Evolutionary conservation across 495 filamentous ascomycete species (phyloP), one percentile per base, ranked within the genome.

Genomic region (Aspergillus biplanus): DNA sequence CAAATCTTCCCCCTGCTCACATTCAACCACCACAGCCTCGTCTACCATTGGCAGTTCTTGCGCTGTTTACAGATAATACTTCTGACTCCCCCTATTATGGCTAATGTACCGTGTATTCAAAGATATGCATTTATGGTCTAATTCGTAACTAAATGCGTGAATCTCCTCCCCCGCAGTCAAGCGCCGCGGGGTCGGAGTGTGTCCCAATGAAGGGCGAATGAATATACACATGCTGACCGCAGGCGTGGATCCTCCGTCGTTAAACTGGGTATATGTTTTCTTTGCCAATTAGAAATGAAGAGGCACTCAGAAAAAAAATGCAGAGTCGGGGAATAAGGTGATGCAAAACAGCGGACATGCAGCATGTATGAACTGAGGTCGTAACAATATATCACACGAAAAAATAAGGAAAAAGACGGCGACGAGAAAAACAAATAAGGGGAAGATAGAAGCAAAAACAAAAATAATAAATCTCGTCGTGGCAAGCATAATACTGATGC

Each of bases 401-500:
- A 7, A 50, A 2, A 27, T 27, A 27, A 27, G 21, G 21, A 27
- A 27, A 52, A 57, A 37, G 32, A 13, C 16, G 13, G 35, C 52
- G 49, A 46, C 49, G 52, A 56, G 21, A 63, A 56, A 49, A 39
- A 59, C 27, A 59, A 58, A 47, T 52, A 44, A 35, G 58, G 52
- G 59, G 58, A 53, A 39, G 52, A 46, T 52, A 50, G 9, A 57
- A 53, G 32, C 69, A 66, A 71, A 65, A 67, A 61, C 66, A 60
- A 68, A 69, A 66, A 59, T 56, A 66, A 68, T 65, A 64, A 71
- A 64, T 61, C 48, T 65, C 67, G 56, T 52, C 61, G 52, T 63
- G 33, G 61, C 52, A 79, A 73, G 69, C 72, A 77, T 27, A 27
- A 27, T 78, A 69, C 67, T 76, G 71, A 79, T 73, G 69, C 68